phyloP scores from a whole-genome alignment of 2,329 filamentous ascomycete genomes.

The Anisogramma anomala region DNA sequence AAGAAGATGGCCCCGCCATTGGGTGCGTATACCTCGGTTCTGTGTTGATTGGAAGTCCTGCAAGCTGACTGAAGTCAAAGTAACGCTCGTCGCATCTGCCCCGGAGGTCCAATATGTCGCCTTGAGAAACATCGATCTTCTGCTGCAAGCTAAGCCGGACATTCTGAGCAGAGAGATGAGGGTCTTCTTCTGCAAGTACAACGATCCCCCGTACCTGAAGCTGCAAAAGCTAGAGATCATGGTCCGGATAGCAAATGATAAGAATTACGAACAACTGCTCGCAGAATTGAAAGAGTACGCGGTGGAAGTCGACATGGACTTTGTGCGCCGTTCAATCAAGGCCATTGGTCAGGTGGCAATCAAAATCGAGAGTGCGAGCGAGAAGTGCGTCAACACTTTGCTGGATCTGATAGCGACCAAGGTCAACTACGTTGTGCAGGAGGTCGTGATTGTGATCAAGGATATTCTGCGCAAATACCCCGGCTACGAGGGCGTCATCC shows the following conservation, averaged over 20 bases:
- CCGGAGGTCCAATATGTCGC: slow-evolving; percentile 98
- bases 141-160: slow-evolving; percentile 90
- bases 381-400: slow-evolving; percentile 89
- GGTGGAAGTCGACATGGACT: slow-evolving; percentile 98
- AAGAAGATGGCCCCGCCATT: slow-evolving; percentile 98
- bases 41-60: neutral
- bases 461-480: slow-evolving; percentile 97
- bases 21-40: slow-evolving; percentile 44
- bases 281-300: slow-evolving; percentile 96
- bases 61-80: slow-evolving; percentile 31
- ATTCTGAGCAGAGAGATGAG: slow-evolving; percentile 95
- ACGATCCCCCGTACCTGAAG: slow-evolving; percentile 95
- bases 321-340: slow-evolving; percentile 84
- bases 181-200: slow-evolving; percentile 99
- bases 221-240: slow-evolving; percentile 97
- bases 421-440: slow-evolving; percentile 98
- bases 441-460: slow-evolving; percentile 97
- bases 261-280: slow-evolving; percentile 88
- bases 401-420: slow-evolving; percentile 93
- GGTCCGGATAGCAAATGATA: slow-evolving; percentile 96
- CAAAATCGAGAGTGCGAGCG: slow-evolving; percentile 90
- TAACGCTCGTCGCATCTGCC: slow-evolving; percentile 88
- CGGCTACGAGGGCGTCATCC: slow-evolving; percentile 95
- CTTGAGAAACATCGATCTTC: slow-evolving; percentile 85
- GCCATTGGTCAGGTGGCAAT: slow-evolving; percentile 97